phyloP scores from a whole-genome alignment of 441 rosid genomes.

The Jatropha podagrica region DNA sequence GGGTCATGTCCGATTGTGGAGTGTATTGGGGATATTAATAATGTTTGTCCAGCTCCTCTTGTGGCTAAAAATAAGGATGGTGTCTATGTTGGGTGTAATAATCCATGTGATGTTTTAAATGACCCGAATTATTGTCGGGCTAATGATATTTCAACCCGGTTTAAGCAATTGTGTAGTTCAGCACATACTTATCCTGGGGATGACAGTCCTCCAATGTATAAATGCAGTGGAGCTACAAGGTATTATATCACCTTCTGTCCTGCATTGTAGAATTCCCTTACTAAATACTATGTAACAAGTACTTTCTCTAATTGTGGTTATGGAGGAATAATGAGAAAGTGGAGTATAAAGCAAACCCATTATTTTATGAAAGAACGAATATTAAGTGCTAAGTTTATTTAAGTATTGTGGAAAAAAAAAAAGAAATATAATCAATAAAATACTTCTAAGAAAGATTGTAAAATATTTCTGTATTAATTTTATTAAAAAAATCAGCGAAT shows the following conservation, averaged over 20 bases:
- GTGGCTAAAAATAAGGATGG: slow-evolving; percentile 20
- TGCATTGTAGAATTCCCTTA: no score
- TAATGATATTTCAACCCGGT: slow-evolving; percentile 18
- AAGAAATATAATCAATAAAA: no score
- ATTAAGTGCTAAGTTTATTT: no score
- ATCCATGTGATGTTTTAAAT: slow-evolving; percentile 26
- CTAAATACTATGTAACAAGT: no score
- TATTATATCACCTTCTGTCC: slow-evolving; percentile 30
- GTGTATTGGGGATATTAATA: slow-evolving; percentile 23
- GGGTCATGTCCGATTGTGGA: slow-evolving; percentile 34
- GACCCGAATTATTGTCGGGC: slow-evolving; percentile 26
- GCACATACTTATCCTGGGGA: slow-evolving; percentile 29
- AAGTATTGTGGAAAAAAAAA: no score
- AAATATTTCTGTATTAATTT: no score
- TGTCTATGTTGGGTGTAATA: slow-evolving; percentile 24
- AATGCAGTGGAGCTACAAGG: slow-evolving; percentile 26
- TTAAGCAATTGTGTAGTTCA: slow-evolving; percentile 16
- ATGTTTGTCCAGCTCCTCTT: slow-evolving; percentile 25
- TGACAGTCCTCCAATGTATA: slow-evolving; percentile 29
- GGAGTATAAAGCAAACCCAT: no score
- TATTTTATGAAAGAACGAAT: no score
- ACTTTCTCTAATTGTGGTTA: no score
- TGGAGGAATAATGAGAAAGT: no score
- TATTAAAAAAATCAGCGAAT: no score
- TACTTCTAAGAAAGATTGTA: no score